Evolutionary conservation across 345 rosid genomes (phyloP).

Genomic region (Eucalyptus microcorys): DNA sequence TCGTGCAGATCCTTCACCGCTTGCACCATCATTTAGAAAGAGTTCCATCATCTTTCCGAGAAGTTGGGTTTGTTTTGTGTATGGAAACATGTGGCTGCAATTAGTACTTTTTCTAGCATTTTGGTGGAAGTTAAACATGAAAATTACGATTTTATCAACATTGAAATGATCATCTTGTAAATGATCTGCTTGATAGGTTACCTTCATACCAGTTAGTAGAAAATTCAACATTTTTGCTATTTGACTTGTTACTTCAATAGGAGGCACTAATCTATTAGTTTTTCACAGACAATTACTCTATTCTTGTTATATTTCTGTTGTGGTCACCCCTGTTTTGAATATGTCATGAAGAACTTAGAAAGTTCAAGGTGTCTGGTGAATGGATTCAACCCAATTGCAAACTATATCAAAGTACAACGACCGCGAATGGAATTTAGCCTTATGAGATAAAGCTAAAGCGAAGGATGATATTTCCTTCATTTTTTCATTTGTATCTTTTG

Average conservation of each 20-base stretch:
- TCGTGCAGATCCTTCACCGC: not conserved
- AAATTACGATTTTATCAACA: not conserved
- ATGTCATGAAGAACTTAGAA: no score
- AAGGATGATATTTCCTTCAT: no score
- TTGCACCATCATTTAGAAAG: not conserved
- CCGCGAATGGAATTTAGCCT: fast-evolving
- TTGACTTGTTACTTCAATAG: not conserved
- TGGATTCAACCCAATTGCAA: no score
- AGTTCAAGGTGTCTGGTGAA: no score
- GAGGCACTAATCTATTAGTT: not conserved
- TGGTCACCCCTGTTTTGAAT: no score
- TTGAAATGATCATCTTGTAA: not conserved
- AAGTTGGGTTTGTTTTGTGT: not conserved
- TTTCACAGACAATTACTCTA: no score
- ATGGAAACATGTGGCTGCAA: not conserved
- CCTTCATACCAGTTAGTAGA: not conserved
- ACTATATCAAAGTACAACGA: no score
- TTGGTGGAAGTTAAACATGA: not conserved
- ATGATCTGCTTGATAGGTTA: not conserved
- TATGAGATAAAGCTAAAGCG: no score
- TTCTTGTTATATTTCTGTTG: no score
- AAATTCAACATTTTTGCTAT: not conserved
- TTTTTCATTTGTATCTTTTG: no score
- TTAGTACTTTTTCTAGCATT: not conserved
- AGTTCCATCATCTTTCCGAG: not conserved